phyloP scores from a whole-genome alignment of 2,329 filamentous ascomycete genomes.

The Stagonosporopsis chrysanthemi region DNA sequence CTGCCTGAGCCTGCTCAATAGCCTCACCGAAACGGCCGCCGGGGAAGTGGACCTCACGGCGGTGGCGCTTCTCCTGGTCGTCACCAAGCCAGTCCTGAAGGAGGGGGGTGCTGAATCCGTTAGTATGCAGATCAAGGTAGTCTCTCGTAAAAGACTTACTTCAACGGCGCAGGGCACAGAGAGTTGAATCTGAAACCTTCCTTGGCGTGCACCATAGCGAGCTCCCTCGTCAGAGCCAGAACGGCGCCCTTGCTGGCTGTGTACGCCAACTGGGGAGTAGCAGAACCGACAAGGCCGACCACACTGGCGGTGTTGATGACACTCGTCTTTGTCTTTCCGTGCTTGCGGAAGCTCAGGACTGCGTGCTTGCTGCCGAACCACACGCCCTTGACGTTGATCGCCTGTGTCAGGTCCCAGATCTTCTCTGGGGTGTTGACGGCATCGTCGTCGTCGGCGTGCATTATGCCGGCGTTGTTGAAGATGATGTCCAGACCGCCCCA shows the following conservation, averaged over 20 bases:
- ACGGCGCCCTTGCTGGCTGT: slow-evolving; percentile 95
- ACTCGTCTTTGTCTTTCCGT: slow-evolving; percentile 79
- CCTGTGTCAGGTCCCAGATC: slow-evolving; percentile 93
- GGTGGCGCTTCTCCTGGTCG: slow-evolving; percentile 78
- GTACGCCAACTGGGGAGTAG: slow-evolving; percentile 89
- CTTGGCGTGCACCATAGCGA: slow-evolving; percentile 89
- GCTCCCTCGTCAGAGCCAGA: slow-evolving; percentile 84
- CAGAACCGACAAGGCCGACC: slow-evolving; percentile 84
- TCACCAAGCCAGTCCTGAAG: slow-evolving; percentile 94
- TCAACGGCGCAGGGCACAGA: slow-evolving; percentile 88
- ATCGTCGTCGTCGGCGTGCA: slow-evolving; percentile 74
- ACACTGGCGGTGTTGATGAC: slow-evolving; percentile 94
- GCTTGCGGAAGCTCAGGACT: slow-evolving; percentile 77
- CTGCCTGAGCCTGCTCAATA: slow-evolving; percentile 90
- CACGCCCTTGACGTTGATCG: slow-evolving; percentile 98
- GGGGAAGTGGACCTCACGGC: slow-evolving; percentile 90
- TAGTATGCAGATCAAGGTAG: slow-evolving; percentile 2
- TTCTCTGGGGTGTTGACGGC: slow-evolving; percentile 84
- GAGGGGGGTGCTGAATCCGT: slow-evolving; percentile 71
- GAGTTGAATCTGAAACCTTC: slow-evolving; percentile 92
- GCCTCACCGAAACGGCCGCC: slow-evolving; percentile 88
- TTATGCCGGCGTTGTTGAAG: slow-evolving; percentile 98
- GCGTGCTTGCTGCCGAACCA: slow-evolving; percentile 96
- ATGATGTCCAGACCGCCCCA: slow-evolving; percentile 92
- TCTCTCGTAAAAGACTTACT: slow-evolving; percentile 56